Conservation (phyloP, 257 asterid genomes). For the Solanum phureja region DNA sequence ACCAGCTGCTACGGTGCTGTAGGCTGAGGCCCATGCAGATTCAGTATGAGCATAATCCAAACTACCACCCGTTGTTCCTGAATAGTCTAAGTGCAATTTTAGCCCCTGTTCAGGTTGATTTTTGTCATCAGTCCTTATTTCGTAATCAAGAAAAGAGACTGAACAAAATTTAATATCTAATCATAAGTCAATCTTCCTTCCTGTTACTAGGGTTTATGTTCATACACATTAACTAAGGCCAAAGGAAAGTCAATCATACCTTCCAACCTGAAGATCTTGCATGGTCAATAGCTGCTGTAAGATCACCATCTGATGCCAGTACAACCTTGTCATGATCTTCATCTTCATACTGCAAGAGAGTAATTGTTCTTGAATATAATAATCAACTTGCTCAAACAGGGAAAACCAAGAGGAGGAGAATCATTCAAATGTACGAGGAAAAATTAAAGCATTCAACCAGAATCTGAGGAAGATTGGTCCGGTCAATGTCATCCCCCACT, state of each 20-base stretch:
- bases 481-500: conserved; percentile 87
- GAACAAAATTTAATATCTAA: background rate
- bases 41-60: conserved; percentile 46
- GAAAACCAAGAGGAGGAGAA: background rate
- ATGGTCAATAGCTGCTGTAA: conserved; percentile 80
- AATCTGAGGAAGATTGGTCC: conserved; percentile 77
- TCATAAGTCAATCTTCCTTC: background rate
- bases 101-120: conserved; percentile 47
- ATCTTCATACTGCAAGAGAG: conserved; percentile 67
- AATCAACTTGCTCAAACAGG: background rate
- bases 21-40: conserved; percentile 59
- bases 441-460: conserved; percentile 29
- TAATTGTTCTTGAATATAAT: background rate
- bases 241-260: conserved; percentile 27
- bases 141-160: background rate
- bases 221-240: background rate
- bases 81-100: conserved; percentile 67
- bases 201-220: background rate
- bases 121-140: background rate
- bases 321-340: conserved; percentile 84
- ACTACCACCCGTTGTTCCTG: conserved; percentile 22
- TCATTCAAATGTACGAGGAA: background rate
- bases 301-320: conserved; percentile 89
- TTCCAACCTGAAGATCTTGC: conserved; percentile 91
- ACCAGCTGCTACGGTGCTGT: conserved; percentile 77